Percentiles rank a stretch among this genome's conserved stretches.
These are phyloP conservation scores for Thraustotheca clavata DNA, from an alignment of 352 stramenopile species.

Conservation along the genomic window DNA sequence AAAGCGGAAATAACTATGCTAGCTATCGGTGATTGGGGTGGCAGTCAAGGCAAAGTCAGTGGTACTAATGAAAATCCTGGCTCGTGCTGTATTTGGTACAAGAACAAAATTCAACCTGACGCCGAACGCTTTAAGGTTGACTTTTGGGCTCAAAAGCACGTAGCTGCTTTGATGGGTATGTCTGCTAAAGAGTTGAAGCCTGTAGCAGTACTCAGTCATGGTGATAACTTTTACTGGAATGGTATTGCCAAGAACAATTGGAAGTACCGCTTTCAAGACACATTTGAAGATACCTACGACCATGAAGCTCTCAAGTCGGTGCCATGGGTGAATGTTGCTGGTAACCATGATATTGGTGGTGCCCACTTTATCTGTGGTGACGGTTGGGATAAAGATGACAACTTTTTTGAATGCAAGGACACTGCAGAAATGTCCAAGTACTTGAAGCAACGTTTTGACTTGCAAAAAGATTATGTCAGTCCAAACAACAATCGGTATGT, in stretches of 20 bases:
- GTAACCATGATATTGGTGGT: conserved; percentile 81
- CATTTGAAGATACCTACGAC: conserved; percentile 32
- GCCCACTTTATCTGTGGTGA: conserved; percentile 62
- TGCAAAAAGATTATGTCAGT: conserved; percentile 71
- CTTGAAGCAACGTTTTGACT: conserved; percentile 59
- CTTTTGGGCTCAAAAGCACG: conserved; percentile 25
- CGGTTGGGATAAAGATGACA: conserved; percentile 25
- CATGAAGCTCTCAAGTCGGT: conserved; percentile 25
- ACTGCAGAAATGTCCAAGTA: conserved; percentile 33
- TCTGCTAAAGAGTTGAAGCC: conserved; percentile 29
- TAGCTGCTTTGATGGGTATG: conserved; percentile 32
- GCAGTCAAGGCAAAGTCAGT: conserved; percentile 19
- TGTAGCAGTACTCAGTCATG: conserved; percentile 30
- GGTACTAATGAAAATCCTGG: conserved; percentile 23
- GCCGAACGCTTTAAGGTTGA: conserved; percentile 25
- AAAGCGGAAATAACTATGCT: neutral
- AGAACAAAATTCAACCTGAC: conserved; percentile 19
- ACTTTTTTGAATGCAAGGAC: conserved; percentile 35
- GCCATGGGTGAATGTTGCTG: conserved; percentile 72
- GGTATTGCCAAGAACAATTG: conserved; percentile 29
- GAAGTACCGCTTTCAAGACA: conserved; percentile 30
- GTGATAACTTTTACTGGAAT: conserved; percentile 43
- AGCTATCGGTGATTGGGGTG: conserved; percentile 31
- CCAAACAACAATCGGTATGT: conserved; percentile 50
- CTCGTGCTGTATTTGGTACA: conserved; percentile 32